Conservation (phyloP, 148 eudicot species). For the Heliamphora exappendiculata region DNA sequence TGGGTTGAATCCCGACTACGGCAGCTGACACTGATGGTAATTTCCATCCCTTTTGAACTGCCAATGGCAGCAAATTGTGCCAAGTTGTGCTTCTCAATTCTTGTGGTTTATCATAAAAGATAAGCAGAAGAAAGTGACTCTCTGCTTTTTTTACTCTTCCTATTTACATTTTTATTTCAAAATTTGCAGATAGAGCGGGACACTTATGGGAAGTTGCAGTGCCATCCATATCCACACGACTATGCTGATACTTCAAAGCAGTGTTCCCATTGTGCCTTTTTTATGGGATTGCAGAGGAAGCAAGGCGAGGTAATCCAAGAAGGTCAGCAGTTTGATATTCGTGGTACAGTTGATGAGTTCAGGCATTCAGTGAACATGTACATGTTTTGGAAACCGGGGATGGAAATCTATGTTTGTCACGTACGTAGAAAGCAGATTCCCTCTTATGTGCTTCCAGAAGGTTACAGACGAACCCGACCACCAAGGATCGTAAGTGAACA, state of each 20-base stretch:
- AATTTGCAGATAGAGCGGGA: constrained; percentile 81
- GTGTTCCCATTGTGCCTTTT: constrained; percentile 64
- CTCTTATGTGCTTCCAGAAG: constrained; percentile 52
- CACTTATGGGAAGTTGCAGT: constrained; percentile 69
- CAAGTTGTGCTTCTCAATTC: background rate
- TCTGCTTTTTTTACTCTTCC: too few relatives aligned
- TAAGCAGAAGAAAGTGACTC: background rate
- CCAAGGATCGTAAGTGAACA: constrained; percentile 31
- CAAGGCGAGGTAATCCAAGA: constrained; percentile 64
- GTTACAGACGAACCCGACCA: constrained; percentile 36
- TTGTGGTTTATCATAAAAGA: background rate
- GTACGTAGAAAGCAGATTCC: constrained; percentile 69
- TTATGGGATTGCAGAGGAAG: constrained; percentile 78
- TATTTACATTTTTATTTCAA: background rate
- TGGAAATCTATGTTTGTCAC: constrained; percentile 71
- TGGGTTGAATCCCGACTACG: constrained; percentile 93
- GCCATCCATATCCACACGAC: constrained; percentile 82
- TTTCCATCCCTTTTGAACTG: constrained; percentile 11
- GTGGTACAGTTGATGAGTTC: constrained; percentile 68
- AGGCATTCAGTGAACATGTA: constrained; percentile 52
- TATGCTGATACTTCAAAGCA: constrained; percentile 50
- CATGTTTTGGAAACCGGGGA: constrained; percentile 74
- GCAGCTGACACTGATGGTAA: constrained; percentile 83
- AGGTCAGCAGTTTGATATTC: constrained; percentile 77
- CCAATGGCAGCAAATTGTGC: background rate